Percentiles rank a stretch among this genome's conserved stretches.
Conservation (phyloP, 192 early-diverging fungal genomes). For the Dissophora ornata region DNA sequence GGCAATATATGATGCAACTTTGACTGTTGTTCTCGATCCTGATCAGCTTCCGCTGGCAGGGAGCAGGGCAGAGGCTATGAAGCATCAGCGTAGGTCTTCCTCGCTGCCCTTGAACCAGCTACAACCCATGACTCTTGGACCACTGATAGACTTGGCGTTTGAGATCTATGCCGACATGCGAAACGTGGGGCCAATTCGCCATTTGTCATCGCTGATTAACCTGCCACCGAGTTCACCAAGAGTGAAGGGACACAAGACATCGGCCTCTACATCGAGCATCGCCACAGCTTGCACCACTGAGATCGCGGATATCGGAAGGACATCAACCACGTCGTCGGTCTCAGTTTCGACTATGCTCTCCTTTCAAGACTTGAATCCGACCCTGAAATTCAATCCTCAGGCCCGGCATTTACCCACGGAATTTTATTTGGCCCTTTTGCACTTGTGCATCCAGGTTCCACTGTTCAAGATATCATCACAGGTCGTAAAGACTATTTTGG, state of each 20-base stretch:
- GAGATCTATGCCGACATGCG: conserved; percentile 49
- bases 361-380: conserved; percentile 42
- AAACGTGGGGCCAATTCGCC: conserved; percentile 40
- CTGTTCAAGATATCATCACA: conserved; percentile 27
- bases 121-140: conserved; percentile 47
- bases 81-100: conserved; percentile 31
- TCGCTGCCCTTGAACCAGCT: conserved; percentile 43
- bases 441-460: conserved; percentile 35
- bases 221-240: conserved; percentile 29
- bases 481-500: conserved; percentile 38
- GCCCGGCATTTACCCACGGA: conserved; percentile 25
- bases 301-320: background rate
- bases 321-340: conserved; percentile 18
- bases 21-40: conserved; percentile 26
- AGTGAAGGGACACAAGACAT: background rate
- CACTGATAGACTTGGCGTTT: conserved; percentile 47
- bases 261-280: background rate
- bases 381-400: conserved; percentile 27
- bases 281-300: background rate
- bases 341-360: background rate
- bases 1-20: conserved; percentile 41
- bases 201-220: conserved; percentile 23
- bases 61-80: conserved; percentile 7
- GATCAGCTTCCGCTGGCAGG: background rate
- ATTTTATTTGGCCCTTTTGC: conserved; percentile 32